phyloP scores from a whole-genome alignment of 805 yeast genomes.

The Kodamaea kakaduensis region DNA sequence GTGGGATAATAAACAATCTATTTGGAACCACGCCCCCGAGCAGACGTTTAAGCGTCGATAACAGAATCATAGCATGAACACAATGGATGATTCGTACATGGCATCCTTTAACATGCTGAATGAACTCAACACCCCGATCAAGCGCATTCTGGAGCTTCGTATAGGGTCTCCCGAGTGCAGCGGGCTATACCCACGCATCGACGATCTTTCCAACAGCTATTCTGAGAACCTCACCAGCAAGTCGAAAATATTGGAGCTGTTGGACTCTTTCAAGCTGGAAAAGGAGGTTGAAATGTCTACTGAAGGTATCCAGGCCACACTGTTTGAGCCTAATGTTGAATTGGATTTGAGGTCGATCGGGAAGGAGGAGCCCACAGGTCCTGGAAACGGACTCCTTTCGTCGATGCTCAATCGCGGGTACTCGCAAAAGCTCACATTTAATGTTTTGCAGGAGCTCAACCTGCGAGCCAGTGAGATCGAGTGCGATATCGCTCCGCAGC shows the following conservation, averaged over 20 bases:
- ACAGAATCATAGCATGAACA: not conserved
- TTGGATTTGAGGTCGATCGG: no score
- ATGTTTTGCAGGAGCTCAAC: slow-evolving; percentile 44
- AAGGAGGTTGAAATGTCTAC: no score
- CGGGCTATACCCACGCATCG: slow-evolving; percentile 13
- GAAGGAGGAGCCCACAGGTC: no score
- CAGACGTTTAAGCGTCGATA: not conserved
- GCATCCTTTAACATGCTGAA: slow-evolving; percentile 10
- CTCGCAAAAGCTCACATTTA: slow-evolving; percentile 43
- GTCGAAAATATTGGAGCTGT: not conserved
- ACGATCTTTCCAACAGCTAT: slow-evolving; percentile 7
- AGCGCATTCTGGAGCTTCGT: slow-evolving; percentile 30
- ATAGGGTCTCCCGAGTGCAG: slow-evolving; percentile 20
- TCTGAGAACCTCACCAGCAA: slow-evolving; percentile 1
- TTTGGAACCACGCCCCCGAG: not conserved
- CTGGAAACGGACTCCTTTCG: no score
- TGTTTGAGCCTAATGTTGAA: no score
- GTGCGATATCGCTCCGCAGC: slow-evolving; percentile 10
- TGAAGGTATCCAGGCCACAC: no score
- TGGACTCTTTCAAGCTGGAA: no score
- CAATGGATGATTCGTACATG: slow-evolving; percentile 3
- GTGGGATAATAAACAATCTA: not conserved
- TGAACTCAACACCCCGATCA: slow-evolving; percentile 38
- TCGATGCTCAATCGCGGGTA: slow-evolving; percentile 40
- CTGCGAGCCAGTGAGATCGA: slow-evolving; percentile 38